These are phyloP conservation scores for Zopfochytrium polystomum DNA, from an alignment of 371 early-diverging fungal genomes.

Conservation along the genomic window DNA sequence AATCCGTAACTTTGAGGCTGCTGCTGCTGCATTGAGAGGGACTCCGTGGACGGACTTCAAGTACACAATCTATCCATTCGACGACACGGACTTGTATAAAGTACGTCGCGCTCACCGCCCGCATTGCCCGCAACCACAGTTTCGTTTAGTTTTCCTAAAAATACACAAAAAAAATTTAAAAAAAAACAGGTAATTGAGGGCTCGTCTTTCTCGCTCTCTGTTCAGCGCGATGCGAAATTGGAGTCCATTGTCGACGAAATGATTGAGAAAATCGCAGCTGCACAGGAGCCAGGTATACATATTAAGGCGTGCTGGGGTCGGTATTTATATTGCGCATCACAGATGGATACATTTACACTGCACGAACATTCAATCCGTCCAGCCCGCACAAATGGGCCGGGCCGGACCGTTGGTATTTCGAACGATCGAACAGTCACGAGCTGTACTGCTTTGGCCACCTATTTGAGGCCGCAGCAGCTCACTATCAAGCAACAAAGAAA, in stretches of 20 bases:
- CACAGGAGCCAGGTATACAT: slow-evolving; percentile 5
- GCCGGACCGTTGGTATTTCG: slow-evolving; percentile 1
- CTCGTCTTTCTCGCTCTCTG: neutral
- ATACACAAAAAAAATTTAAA: no score
- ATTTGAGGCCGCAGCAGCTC: slow-evolving; percentile 3
- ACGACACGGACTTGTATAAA: slow-evolving; percentile 7
- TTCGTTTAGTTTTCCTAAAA: no score
- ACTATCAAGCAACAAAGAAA: no score
- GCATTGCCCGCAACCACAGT: no score
- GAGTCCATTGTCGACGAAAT: neutral
- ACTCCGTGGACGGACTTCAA: neutral
- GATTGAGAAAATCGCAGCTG: slow-evolving; percentile 4
- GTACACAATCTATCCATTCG: slow-evolving; percentile 5
- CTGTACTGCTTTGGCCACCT: slow-evolving; percentile 4
- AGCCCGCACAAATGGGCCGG: neutral
- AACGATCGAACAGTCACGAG: neutral
- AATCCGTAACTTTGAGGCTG: slow-evolving; percentile 3
- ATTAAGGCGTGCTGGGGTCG: no score
- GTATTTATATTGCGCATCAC: no score
- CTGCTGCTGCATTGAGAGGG: slow-evolving; percentile 3
- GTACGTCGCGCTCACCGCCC: no score
- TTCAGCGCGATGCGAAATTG: neutral
- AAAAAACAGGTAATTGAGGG: slow-evolving; percentile 4
- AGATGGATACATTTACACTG: slow-evolving; percentile 8
- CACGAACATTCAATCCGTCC: slow-evolving; percentile 5